A percentile compares a stretch with the other conserved stretches of the same genome.
Conservation (phyloP, 257 asterid genomes). For the Salvia rosmarinus region DNA sequence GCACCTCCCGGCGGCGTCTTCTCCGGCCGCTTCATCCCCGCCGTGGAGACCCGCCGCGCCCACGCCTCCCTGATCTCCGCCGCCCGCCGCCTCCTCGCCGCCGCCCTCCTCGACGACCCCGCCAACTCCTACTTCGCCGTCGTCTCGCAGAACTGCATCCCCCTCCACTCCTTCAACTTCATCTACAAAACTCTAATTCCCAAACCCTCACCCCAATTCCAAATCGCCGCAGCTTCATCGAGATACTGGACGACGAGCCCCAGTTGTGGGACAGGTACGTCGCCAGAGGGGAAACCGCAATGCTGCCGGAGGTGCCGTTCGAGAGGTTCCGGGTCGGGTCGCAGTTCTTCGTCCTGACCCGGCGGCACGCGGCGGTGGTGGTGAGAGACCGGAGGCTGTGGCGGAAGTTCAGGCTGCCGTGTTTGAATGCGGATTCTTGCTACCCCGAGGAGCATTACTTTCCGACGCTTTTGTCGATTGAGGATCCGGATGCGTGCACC, state of each 20-base stretch:
- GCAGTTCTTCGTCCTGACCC: constrained; percentile 64
- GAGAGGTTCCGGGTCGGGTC: constrained; percentile 66
- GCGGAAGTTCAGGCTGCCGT: constrained; percentile 70
- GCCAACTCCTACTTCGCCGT: too few relatives aligned
- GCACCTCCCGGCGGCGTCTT: too few relatives aligned
- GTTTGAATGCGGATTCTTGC: constrained; percentile 53
- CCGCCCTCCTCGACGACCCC: too few relatives aligned
- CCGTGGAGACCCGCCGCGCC: constrained; percentile 55
- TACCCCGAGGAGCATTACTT: constrained; percentile 88
- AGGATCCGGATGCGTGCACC: constrained; percentile 65
- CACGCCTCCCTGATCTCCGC: too few relatives aligned
- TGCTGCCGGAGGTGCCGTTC: constrained; percentile 71
- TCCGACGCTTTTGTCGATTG: constrained; percentile 75
- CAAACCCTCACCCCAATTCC: too few relatives aligned
- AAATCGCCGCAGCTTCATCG: too few relatives aligned
- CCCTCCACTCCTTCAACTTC: too few relatives aligned
- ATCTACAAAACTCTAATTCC: too few relatives aligned
- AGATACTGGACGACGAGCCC: too few relatives aligned
- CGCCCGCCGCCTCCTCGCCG: too few relatives aligned
- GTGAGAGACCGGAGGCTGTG: constrained; percentile 57
- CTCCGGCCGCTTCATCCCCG: constrained; percentile 49
- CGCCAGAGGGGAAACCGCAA: constrained; percentile 59
- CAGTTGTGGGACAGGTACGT: too few relatives aligned
- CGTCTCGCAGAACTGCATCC: too few relatives aligned
- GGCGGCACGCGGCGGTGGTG: constrained; percentile 57